phyloP scores from a whole-genome alignment of 768 basidiomycete species.

The Termitomyces sp. region DNA sequence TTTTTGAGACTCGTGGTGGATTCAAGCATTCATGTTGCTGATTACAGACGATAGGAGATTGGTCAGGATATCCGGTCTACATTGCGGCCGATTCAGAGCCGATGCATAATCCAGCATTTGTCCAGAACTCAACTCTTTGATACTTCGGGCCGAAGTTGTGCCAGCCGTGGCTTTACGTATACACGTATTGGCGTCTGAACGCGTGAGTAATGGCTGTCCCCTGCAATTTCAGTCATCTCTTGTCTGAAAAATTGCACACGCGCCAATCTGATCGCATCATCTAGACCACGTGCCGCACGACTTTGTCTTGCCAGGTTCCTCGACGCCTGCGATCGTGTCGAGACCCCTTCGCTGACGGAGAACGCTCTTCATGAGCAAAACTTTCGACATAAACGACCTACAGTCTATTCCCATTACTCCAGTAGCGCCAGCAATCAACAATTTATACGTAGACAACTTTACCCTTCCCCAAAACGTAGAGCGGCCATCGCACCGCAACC shows the following conservation, averaged over 20 bases:
- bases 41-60: neutral
- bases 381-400: neutral
- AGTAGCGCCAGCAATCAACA: neutral
- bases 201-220: neutral
- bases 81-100: neutral
- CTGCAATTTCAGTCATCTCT: neutral
- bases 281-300: neutral
- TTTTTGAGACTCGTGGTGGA: neutral
- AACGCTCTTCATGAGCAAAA: slow-evolving; percentile 1
- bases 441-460: neutral
- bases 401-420: neutral
- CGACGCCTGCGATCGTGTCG: neutral
- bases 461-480: slow-evolving; percentile 4
- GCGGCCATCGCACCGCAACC: slow-evolving; percentile 3
- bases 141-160: neutral
- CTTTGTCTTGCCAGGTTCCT: neutral
- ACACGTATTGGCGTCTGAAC: neutral
- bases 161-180: neutral
- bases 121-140: neutral
- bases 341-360: neutral
- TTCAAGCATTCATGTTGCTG: neutral
- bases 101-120: neutral
- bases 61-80: neutral
- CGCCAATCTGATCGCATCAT: neutral
- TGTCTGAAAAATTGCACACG: neutral